Base-by-base conservation (phyloP, 2,329 filamentous ascomycete species). In the Aspergillus carbonarius region DNA sequence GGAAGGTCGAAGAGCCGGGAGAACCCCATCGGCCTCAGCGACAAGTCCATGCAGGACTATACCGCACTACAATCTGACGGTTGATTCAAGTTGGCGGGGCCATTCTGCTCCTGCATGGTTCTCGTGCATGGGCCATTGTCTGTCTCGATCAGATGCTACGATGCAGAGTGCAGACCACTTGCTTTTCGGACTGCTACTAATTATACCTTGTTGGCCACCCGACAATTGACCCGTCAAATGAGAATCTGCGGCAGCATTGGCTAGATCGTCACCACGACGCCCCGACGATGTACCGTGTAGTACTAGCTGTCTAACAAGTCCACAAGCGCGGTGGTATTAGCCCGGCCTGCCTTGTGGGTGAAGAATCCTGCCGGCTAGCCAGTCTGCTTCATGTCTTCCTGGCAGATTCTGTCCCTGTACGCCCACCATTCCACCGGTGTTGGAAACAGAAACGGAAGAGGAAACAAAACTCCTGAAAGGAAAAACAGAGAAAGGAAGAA, bases 1-100 rank as follows among this genome's bases (percentile, higher is more conserved):
- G 50, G 42, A 47, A 53, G 35, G 50, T 53, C 39, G 34, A 40
- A 12, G 15, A 27, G 25, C 18, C 20, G 49, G 49, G 49, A 12
- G 35, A 20, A 42, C 17, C 20, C 20, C 20, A 39, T 9, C 12
- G 27, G 42, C 42, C 53, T 47, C 32, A 49, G 49, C 57, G 49
- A 57, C 49, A 27, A 50, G 54, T 47, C 58, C 47, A 59, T 58
- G 60, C 59, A 63, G 54, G 53, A 60, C 64, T 58, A 63, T 61
- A 51, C 46, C 59, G 56, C 55, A 59, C 65, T 65, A 63, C 60
- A 32, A 47, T 58, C 51, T 50, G 61, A 64, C 64, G 63, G 66
- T 66, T 68, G 66, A 66, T 66, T 66, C 66, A 66, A 60, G 55
- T 63, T 55, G 60, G 64, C 64, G 66, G 64, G 65, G 66, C 64